Conservation (phyloP, 352 stramenopile species). For the Phytophthora melonis region DNA sequence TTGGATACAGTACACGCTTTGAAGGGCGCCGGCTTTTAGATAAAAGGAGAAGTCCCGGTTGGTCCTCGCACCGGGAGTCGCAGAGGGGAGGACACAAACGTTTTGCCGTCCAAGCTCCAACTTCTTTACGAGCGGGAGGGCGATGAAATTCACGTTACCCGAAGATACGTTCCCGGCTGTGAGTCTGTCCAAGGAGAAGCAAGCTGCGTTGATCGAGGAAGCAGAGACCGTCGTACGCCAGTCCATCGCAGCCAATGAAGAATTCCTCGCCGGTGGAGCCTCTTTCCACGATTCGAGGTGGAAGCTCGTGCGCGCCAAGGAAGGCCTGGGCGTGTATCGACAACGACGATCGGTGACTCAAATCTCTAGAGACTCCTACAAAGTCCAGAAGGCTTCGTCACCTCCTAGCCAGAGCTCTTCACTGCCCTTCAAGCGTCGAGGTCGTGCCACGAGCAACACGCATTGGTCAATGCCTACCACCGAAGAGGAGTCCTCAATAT, state of each 20-base stretch:
- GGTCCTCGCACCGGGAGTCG: not conserved
- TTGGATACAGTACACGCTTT: not conserved
- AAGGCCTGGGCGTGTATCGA: slow-evolving; percentile 44
- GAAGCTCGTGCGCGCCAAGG: slow-evolving; percentile 48
- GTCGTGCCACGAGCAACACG: not conserved
- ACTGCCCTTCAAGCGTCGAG: slow-evolving; percentile 17
- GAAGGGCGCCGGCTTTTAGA: not conserved
- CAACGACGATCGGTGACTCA: slow-evolving; percentile 16
- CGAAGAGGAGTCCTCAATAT: slow-evolving; percentile 1
- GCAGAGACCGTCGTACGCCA: slow-evolving; percentile 52
- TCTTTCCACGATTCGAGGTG: slow-evolving; percentile 44
- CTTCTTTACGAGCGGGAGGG: not conserved
- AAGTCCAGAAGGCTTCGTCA: not conserved
- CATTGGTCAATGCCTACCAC: not conserved
- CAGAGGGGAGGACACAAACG: slow-evolving; percentile 8
- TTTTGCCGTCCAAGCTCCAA: not conserved
- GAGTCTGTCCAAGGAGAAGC: slow-evolving; percentile 35
- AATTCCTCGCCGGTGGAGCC: slow-evolving; percentile 38
- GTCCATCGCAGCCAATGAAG: slow-evolving; percentile 50
- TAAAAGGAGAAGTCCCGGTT: not conserved
- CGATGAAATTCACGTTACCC: slow-evolving; percentile 61
- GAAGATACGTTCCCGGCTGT: slow-evolving; percentile 45
- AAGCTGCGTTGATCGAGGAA: slow-evolving; percentile 43
- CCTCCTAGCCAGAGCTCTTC: slow-evolving; percentile 5
- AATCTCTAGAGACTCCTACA: not conserved